Evolutionary conservation across 1,139 yeast species (phyloP).

Genomic region (Meyerozyma smithsonii): DNA sequence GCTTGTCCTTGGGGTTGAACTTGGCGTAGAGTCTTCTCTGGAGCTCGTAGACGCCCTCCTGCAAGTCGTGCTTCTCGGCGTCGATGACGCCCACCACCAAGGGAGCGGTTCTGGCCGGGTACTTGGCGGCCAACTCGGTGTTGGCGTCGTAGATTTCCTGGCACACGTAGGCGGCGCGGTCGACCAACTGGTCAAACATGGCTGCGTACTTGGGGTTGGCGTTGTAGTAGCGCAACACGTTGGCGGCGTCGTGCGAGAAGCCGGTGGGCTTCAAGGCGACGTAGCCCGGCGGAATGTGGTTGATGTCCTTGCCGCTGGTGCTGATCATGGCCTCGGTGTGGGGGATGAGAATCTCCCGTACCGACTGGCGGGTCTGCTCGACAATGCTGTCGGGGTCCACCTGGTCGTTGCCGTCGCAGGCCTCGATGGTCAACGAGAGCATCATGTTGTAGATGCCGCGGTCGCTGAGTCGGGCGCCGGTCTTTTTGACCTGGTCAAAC

Average conservation of each 20-base stretch:
- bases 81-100: slow-evolving; percentile 85
- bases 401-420: slow-evolving; percentile 70
- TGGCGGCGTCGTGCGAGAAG: slow-evolving; percentile 69
- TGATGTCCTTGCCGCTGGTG: slow-evolving; percentile 43
- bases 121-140: slow-evolving; percentile 38
- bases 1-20: slow-evolving; percentile 58
- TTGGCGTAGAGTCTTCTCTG: slow-evolving; percentile 77
- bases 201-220: slow-evolving; percentile 36
- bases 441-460: slow-evolving; percentile 91
- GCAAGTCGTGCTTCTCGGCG: slow-evolving; percentile 86
- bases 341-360: slow-evolving; percentile 67
- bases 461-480: slow-evolving; percentile 61
- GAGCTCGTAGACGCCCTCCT: slow-evolving; percentile 85
- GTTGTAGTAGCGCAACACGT: slow-evolving; percentile 61
- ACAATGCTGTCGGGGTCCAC: slow-evolving; percentile 65
- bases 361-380: slow-evolving; percentile 60
- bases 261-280: slow-evolving; percentile 96
- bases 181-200: slow-evolving; percentile 58
- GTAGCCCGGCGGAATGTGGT: slow-evolving; percentile 70
- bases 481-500: slow-evolving; percentile 58
- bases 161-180: slow-evolving; percentile 57
- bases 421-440: slow-evolving; percentile 90
- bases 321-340: slow-evolving; percentile 53
- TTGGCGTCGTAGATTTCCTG: slow-evolving; percentile 56
- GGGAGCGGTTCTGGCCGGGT: slow-evolving; percentile 71